A percentile compares a stretch with the other conserved stretches of the same genome.
phyloP scores from a whole-genome alignment of 2,329 filamentous ascomycete genomes.

The Hypoxylon sp. region DNA sequence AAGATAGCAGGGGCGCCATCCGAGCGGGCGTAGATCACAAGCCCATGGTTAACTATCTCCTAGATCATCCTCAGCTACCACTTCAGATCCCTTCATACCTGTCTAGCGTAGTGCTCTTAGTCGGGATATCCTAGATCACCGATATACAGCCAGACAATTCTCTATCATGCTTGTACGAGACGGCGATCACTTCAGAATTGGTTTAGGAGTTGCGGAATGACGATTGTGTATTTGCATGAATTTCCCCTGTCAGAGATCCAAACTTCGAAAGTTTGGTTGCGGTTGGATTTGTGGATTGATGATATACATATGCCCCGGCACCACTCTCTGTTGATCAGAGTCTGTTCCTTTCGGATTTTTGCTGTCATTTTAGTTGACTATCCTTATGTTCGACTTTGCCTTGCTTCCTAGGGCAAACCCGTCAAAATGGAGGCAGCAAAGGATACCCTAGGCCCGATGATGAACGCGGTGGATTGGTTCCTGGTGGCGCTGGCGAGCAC shows the following conservation, averaged over 20 bases:
- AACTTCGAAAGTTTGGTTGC: conserved; percentile 8
- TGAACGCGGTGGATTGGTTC: conserved; percentile 47
- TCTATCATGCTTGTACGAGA: not conserved
- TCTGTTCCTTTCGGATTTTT: conserved; percentile 23
- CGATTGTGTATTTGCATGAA: conserved; percentile 10
- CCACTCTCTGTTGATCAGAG: conserved; percentile 20
- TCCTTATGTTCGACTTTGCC: conserved; percentile 18
- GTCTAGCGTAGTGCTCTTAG: conserved; percentile 20
- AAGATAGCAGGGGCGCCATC: conserved; percentile 29
- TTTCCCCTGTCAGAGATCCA: conserved; percentile 24
- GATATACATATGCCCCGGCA: conserved; percentile 29
- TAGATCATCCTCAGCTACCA: conserved; percentile 27
- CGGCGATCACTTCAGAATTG: conserved; percentile 31
- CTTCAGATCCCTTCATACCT: conserved; percentile 20
- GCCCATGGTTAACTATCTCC: conserved; percentile 23
- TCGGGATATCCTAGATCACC: conserved; percentile 12
- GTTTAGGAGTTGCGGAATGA: conserved; percentile 10
- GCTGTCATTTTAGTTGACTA: conserved; percentile 17
- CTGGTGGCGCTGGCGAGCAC: conserved; percentile 39
- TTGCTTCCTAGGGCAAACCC: conserved; percentile 4
- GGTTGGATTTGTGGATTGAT: conserved; percentile 22
- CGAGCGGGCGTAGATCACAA: conserved; percentile 18
- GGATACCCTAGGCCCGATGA: conserved; percentile 41
- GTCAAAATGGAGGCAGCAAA: conserved; percentile 36
- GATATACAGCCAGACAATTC: conserved; percentile 21